Base-by-base conservation (phyloP, 2,329 filamentous ascomycete genomes). In the Endoconidiophora polonica region DNA sequence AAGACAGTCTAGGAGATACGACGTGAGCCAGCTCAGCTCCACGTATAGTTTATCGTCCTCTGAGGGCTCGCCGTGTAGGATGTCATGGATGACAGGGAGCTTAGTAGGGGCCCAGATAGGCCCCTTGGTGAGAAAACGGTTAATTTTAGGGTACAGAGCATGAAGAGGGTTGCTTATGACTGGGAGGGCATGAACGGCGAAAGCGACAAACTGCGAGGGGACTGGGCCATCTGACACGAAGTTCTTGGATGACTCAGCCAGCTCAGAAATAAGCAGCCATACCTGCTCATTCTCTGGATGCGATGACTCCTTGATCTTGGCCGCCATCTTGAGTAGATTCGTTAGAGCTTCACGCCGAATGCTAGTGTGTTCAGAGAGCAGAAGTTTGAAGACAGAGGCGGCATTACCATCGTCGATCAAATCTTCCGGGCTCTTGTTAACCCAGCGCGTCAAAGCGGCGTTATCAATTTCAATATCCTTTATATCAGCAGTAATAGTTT, bases 91-190 rank as follows among this genome's bases (percentile, higher is more conserved):
- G n/a, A 90, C 70, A 5, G 91, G 74, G 22, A 91, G 76, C 59
- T 77, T 80, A 53, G 84, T 76, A 16, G 80, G 60, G 10, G 79
- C 72, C 90, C 90, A 96, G 22, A 71, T 64, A 0, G 90, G 88
- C 0, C 79, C 76, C 47, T 79, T 79, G 20, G 85, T 85, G 36
- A 96, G 74, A 62, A 88, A 95, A 4, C 73, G 70, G 66, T 94
- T 94, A 64, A 91, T 68, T 61, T 94, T 94, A 52, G 79, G 76
- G 61, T 94, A 96, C 37, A 95, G 74, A 54, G 76, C 77, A 60
- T 94, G 86, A 14, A 86, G 71, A 0, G 90, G 90, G 54, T 86
- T 80, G 20, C 72, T 74, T 43, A 94, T 66, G 14, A 94, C 77
- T 1, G 73, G 67, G 5, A 94, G 69, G 1, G 80, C 77, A 55